phyloP scores from a whole-genome alignment of 305 asterid genomes.

The Solanum hybrid region DNA sequence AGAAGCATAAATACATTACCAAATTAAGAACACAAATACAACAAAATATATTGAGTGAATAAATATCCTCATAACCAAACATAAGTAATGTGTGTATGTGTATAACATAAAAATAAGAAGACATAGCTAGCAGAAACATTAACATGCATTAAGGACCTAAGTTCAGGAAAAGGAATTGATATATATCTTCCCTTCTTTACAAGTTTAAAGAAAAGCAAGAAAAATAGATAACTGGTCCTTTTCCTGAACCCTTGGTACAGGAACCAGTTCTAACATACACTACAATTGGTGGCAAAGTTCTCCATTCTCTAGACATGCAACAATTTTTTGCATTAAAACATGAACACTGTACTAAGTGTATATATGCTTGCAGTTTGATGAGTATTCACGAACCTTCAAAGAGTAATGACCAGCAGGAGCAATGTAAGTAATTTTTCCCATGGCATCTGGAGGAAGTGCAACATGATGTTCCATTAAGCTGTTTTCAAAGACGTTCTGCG shows the following conservation, averaged over 20 bases:
- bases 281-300: not conserved
- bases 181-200: not conserved
- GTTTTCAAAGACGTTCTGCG: constrained; percentile 79
- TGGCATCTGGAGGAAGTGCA: constrained; percentile 89
- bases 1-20: not conserved
- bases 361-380: not conserved
- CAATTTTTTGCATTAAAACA: not conserved
- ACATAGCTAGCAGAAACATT: not conserved
- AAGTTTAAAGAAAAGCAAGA: not conserved
- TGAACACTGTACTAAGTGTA: not conserved
- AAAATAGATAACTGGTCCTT: not conserved
- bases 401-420: constrained; percentile 94
- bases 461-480: constrained; percentile 84
- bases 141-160: not conserved
- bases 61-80: not conserved
- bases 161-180: not conserved
- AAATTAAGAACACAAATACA: not conserved
- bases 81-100: not conserved
- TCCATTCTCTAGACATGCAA: not conserved
- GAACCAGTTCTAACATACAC: not conserved
- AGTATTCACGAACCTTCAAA: constrained; percentile 42
- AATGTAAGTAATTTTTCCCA: constrained; percentile 83
- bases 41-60: not conserved
- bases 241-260: not conserved
- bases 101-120: not conserved